Conservation (phyloP, 768 basidiomycete species). For the Termitomyces sp. region DNA sequence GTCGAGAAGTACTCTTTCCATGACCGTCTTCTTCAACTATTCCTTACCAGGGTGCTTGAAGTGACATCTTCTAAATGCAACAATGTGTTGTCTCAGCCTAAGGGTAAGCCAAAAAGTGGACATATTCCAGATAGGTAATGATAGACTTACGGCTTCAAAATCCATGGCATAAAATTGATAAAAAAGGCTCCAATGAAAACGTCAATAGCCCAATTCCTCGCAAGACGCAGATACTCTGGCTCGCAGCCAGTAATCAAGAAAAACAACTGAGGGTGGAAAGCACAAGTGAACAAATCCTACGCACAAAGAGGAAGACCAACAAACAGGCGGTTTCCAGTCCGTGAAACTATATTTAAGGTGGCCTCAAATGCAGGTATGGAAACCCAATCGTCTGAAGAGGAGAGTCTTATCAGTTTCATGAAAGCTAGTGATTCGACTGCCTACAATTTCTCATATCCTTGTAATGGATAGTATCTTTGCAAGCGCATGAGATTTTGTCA, state of each 20-base stretch:
- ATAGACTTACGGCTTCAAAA: slow-evolving; percentile 4
- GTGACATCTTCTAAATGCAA: slow-evolving; percentile 1
- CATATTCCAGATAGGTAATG: no score
- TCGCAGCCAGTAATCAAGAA: background rate
- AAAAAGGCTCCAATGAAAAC: slow-evolving; percentile 8
- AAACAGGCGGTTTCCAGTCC: slow-evolving; percentile 1
- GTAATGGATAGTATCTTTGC: background rate
- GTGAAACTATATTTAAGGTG: background rate
- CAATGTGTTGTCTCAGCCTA: background rate
- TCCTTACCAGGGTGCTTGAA: background rate
- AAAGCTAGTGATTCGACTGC: no score
- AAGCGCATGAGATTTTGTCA: slow-evolving; percentile 1
- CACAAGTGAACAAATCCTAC: background rate
- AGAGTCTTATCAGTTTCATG: no score
- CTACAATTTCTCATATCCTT: no score
- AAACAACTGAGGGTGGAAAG: no score
- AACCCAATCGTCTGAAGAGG: background rate
- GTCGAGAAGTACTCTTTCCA: slow-evolving; percentile 1
- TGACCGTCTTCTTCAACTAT: background rate
- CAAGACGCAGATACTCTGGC: slow-evolving; percentile 1
- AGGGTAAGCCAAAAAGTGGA: no score
- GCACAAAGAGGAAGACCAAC: slow-evolving; percentile 8
- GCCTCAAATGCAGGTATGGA: slow-evolving; percentile 2
- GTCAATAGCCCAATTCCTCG: slow-evolving; percentile 1
- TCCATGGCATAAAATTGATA: slow-evolving; percentile 5